phyloP scores from a whole-genome alignment of 2,329 filamentous ascomycete genomes.

The Neofusicoccum ribis region DNA sequence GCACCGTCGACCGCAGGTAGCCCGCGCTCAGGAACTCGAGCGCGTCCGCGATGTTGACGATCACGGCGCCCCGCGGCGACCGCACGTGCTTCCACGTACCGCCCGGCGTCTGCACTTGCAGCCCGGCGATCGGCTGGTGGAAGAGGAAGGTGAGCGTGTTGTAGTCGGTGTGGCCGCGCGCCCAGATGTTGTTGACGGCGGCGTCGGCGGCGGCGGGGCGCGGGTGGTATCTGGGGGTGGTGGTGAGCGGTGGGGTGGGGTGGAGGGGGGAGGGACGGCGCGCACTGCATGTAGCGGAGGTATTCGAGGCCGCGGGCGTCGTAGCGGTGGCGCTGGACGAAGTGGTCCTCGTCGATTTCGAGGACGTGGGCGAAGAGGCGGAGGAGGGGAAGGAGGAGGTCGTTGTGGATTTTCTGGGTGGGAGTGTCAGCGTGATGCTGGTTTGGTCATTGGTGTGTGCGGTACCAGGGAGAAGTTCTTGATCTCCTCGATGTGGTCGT shows the following conservation, averaged over 20 bases:
- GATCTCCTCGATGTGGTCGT: conserved; percentile 29
- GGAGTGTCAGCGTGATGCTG: background rate
- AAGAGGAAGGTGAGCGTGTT: conserved; percentile 50
- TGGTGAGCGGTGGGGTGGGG: no score
- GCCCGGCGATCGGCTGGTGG: conserved; percentile 48
- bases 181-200: conserved; percentile 43
- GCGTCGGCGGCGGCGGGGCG: conserved; percentile 38
- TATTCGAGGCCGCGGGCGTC: conserved; percentile 37
- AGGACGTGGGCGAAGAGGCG: conserved; percentile 41
- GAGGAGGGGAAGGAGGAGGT: conserved; percentile 3
- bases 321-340: conserved; percentile 39
- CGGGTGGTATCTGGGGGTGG: conserved; percentile 30
- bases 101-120: conserved; percentile 48
- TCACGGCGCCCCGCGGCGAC: conserved; percentile 48
- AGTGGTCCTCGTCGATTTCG: conserved; percentile 40
- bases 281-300: conserved; percentile 44
- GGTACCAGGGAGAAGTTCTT: conserved; percentile 28
- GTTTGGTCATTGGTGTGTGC: background rate
- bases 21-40: conserved; percentile 37
- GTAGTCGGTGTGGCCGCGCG: conserved; percentile 53
- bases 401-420: conserved; percentile 35
- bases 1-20: conserved; percentile 35
- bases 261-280: no score
- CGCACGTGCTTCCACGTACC: conserved; percentile 50
- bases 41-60: conserved; percentile 52